Conservation (phyloP, 192 early-diverging fungal species). For the Backusella luteola region DNA sequence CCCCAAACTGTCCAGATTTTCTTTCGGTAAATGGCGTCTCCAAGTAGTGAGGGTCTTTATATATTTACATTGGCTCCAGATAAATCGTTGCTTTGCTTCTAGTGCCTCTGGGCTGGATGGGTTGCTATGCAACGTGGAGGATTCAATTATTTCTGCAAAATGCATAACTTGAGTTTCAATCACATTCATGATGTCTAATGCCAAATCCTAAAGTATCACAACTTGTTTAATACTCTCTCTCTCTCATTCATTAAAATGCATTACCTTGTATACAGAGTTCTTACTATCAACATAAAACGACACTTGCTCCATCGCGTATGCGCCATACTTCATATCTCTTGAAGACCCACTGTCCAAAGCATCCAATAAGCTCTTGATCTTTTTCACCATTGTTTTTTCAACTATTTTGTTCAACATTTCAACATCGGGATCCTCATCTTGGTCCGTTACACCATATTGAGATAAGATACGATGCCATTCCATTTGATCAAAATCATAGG, state of each 20-base stretch:
- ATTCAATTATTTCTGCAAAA: constrained; percentile 23
- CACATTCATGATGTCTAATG: not conserved
- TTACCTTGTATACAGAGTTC: constrained; percentile 28
- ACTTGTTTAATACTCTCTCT: no score
- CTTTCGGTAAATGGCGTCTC: constrained; percentile 15
- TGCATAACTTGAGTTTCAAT: constrained; percentile 19
- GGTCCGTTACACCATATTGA: constrained; percentile 19
- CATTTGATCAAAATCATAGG: constrained; percentile 36
- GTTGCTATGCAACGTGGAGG: not conserved
- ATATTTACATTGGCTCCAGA: constrained; percentile 30
- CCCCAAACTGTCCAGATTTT: not conserved
- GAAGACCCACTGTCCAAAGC: constrained; percentile 23
- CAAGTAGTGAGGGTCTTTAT: constrained; percentile 13
- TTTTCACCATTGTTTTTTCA: constrained; percentile 29
- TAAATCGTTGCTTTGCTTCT: constrained; percentile 26
- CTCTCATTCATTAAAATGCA: not conserved
- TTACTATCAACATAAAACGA: constrained; percentile 35
- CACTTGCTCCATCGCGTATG: constrained; percentile 31
- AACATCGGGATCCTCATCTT: constrained; percentile 33
- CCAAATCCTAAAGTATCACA: constrained; percentile 3
- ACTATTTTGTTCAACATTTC: constrained; percentile 37
- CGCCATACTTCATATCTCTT: constrained; percentile 22
- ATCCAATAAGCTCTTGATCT: constrained; percentile 23
- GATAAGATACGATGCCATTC: constrained; percentile 36
- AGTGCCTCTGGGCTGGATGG: not conserved